These are phyloP conservation scores for Cercospora brassicicola DNA, from an alignment of 2,329 filamentous ascomycete species.

Conservation along the genomic window DNA sequence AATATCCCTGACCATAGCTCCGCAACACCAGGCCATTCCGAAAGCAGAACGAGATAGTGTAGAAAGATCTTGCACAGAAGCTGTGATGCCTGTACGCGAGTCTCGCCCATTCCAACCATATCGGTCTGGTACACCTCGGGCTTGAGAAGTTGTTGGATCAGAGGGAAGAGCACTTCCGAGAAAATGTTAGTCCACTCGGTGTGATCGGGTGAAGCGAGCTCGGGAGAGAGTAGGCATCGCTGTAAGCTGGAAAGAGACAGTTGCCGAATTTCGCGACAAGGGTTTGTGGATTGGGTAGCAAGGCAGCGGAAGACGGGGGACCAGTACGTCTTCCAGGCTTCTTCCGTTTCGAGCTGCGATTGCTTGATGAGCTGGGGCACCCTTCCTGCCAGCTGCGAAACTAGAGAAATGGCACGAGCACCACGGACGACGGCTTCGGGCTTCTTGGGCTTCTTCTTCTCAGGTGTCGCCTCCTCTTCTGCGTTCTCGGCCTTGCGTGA, in stretches of 20 bases:
- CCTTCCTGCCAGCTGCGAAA: constrained; percentile 77
- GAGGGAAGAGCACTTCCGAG: constrained; percentile 85
- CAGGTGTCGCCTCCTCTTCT: constrained; percentile 25
- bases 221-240: constrained; percentile 77
- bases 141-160: constrained; percentile 83
- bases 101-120: constrained; percentile 90
- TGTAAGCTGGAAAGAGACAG: constrained; percentile 85
- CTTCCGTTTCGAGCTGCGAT: constrained; percentile 72
- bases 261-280: constrained; percentile 87
- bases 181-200: constrained; percentile 91
- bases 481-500: constrained; percentile 26
- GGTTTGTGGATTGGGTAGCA: constrained; percentile 88
- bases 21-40: constrained; percentile 83
- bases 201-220: constrained; percentile 79
- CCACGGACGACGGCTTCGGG: constrained; percentile 74
- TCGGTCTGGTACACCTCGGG: constrained; percentile 93
- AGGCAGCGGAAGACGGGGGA: constrained; percentile 88
- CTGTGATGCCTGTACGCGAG: constrained; percentile 84
- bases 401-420: constrained; percentile 74
- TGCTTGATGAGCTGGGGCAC: constrained; percentile 87
- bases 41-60: constrained; percentile 83
- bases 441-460: constrained; percentile 51
- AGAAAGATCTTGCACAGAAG: constrained; percentile 93
- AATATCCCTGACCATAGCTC: constrained; percentile 91
- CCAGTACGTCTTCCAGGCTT: constrained; percentile 98